A percentile compares a stretch with the other conserved stretches of the same genome.
These are phyloP conservation scores for Dillenia suffruticosa DNA, from an alignment of 164 flowering plant genomes.

Conservation along the genomic window DNA sequence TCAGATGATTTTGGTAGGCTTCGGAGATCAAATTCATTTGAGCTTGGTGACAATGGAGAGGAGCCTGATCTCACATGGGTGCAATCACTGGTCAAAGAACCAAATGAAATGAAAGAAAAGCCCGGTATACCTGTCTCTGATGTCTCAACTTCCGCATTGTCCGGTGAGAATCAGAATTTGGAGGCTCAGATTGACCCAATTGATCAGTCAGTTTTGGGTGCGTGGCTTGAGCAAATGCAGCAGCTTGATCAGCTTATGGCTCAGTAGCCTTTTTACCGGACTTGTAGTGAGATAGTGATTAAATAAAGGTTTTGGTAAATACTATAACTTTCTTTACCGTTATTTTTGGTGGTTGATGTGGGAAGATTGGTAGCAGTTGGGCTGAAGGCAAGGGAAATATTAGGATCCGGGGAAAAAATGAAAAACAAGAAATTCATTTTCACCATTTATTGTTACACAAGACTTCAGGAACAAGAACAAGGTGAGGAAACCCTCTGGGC, in stretches of 20 bases:
- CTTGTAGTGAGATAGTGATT: background rate
- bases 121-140: constrained; percentile 9
- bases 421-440: too few relatives aligned
- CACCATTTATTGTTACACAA: too few relatives aligned
- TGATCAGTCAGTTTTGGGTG: constrained; percentile 68
- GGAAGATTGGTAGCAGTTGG: too few relatives aligned
- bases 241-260: constrained; percentile 80
- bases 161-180: constrained; percentile 25
- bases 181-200: constrained; percentile 39
- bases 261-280: constrained; percentile 33
- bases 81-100: constrained; percentile 84
- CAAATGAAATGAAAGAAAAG: constrained; percentile 66
- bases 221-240: constrained; percentile 92
- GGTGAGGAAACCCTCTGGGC: too few relatives aligned
- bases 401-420: too few relatives aligned
- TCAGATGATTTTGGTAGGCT: constrained; percentile 56
- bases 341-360: constrained; percentile 5
- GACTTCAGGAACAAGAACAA: too few relatives aligned
- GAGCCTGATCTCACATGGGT: constrained; percentile 98
- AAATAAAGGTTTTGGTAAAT: constrained; percentile 24
- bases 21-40: constrained; percentile 68
- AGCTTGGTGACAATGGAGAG: constrained; percentile 54
- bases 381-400: background rate
- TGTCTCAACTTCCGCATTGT: constrained; percentile 16
- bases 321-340: constrained; percentile 11